Conservation (phyloP, 1,139 yeast species). For the Pichia sp. region DNA sequence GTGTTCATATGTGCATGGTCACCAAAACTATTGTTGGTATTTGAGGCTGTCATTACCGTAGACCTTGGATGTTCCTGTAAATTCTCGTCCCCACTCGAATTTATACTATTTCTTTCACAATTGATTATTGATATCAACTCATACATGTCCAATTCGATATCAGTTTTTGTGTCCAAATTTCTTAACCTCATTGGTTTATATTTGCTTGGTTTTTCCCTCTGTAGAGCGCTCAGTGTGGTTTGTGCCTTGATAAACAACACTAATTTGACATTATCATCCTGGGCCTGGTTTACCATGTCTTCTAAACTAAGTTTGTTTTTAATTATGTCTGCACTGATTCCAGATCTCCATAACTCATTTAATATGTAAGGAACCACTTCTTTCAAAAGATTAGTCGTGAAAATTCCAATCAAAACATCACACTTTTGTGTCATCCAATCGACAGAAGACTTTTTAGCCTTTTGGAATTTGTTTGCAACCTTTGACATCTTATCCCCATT, state of each 20-base stretch:
- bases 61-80: neutral
- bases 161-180: slow-evolving; percentile 54
- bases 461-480: slow-evolving; percentile 32
- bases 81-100: slow-evolving; percentile 4
- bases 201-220: slow-evolving; percentile 37
- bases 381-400: slow-evolving; percentile 47
- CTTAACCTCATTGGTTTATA: slow-evolving; percentile 74
- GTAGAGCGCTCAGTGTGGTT: slow-evolving; percentile 27
- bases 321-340: slow-evolving; percentile 68
- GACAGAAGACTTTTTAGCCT: slow-evolving; percentile 32
- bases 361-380: slow-evolving; percentile 62
- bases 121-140: slow-evolving; percentile 54
- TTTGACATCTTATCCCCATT: slow-evolving; percentile 19
- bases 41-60: neutral
- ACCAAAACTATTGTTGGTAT: neutral
- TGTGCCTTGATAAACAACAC: slow-evolving; percentile 69
- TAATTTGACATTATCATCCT: slow-evolving; percentile 68
- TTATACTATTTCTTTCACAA: slow-evolving; percentile 27
- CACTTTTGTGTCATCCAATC: slow-evolving; percentile 57
- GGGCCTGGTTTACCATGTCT: slow-evolving; percentile 62
- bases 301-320: slow-evolving; percentile 54
- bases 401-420: slow-evolving; percentile 73
- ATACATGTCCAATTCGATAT: slow-evolving; percentile 64
- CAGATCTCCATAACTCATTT: slow-evolving; percentile 62
- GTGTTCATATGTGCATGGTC: slow-evolving; percentile 1